phyloP scores from a whole-genome alignment of 208 protist species.

The Crithidia fasciculata region DNA sequence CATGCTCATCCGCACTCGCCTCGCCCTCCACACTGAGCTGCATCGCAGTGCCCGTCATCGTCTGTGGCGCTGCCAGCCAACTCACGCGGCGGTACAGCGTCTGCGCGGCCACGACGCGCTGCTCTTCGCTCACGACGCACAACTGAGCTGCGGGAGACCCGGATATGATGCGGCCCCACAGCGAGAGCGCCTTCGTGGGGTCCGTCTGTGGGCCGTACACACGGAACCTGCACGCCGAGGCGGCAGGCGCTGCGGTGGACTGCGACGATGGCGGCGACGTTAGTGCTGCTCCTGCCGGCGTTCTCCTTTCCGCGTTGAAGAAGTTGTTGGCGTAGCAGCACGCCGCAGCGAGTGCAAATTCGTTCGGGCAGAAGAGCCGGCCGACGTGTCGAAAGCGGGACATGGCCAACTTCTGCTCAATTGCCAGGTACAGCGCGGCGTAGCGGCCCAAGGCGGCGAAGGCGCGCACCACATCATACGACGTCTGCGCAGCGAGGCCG shows the following conservation, averaged over 20 bases:
- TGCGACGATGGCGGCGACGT: neutral
- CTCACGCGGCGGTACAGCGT: slow-evolving; percentile 43
- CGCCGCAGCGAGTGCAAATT: slow-evolving; percentile 57
- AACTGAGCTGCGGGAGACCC: slow-evolving; percentile 25
- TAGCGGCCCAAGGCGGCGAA: slow-evolving; percentile 40
- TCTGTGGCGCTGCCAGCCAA: slow-evolving; percentile 47
- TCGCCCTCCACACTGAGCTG: slow-evolving; percentile 31
- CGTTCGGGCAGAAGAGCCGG: slow-evolving; percentile 55
- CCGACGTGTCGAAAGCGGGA: slow-evolving; percentile 48
- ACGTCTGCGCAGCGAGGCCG: neutral
- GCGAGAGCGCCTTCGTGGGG: slow-evolving; percentile 40
- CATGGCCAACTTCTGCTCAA: slow-evolving; percentile 55
- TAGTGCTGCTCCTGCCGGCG: neutral
- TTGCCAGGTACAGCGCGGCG: slow-evolving; percentile 49
- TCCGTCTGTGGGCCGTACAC: slow-evolving; percentile 53
- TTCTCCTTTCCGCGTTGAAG: slow-evolving; percentile 2
- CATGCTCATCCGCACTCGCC: slow-evolving; percentile 8
- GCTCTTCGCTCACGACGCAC: slow-evolving; percentile 53
- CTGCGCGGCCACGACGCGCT: slow-evolving; percentile 52
- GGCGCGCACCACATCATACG: slow-evolving; percentile 6
- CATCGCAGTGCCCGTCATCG: slow-evolving; percentile 53
- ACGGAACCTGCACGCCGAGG: slow-evolving; percentile 21
- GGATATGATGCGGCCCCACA: slow-evolving; percentile 47
- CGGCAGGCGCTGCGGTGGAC: neutral
- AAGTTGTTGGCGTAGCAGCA: slow-evolving; percentile 63